A percentile compares a stretch with the other conserved stretches of the same genome.
phyloP scores from a whole-genome alignment of 2,329 filamentous ascomycete genomes.

The Blastomyces emzantsi region DNA sequence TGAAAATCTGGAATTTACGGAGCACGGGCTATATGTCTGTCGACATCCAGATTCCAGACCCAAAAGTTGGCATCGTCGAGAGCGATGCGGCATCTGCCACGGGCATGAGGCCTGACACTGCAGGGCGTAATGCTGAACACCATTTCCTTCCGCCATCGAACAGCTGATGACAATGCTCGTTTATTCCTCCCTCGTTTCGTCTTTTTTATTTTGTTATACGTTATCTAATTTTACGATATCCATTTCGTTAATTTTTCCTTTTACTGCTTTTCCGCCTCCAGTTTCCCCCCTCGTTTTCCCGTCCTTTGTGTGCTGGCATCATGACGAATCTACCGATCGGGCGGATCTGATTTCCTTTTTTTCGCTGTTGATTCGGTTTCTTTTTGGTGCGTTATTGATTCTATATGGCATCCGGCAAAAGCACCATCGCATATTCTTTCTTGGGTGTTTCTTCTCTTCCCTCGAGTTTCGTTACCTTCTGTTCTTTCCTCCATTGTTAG shows the following conservation, averaged over 20 bases:
- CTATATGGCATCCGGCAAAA: neutral
- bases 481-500: neutral
- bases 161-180: slow-evolving; percentile 3
- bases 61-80: slow-evolving; percentile 39
- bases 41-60: slow-evolving; percentile 45
- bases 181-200: neutral
- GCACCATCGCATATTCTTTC: neutral
- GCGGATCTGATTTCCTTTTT: neutral
- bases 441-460: neutral
- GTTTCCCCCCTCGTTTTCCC: slow-evolving; percentile 4
- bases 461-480: neutral
- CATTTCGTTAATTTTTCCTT: slow-evolving; percentile 3
- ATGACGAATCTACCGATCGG: neutral
- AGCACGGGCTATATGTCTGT: slow-evolving; percentile 75
- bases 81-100: slow-evolving; percentile 29
- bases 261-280: neutral
- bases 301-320: neutral
- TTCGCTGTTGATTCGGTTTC: neutral
- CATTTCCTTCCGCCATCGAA: slow-evolving; percentile 4
- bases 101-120: slow-evolving; percentile 27
- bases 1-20: slow-evolving; percentile 68
- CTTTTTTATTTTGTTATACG: neutral
- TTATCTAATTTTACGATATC: slow-evolving; percentile 14
- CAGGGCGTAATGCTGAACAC: slow-evolving; percentile 8
- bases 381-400: neutral